These are phyloP conservation scores for Plasmodium relictum DNA, from an alignment of 169 alveolate species.

Conservation along the genomic window DNA sequence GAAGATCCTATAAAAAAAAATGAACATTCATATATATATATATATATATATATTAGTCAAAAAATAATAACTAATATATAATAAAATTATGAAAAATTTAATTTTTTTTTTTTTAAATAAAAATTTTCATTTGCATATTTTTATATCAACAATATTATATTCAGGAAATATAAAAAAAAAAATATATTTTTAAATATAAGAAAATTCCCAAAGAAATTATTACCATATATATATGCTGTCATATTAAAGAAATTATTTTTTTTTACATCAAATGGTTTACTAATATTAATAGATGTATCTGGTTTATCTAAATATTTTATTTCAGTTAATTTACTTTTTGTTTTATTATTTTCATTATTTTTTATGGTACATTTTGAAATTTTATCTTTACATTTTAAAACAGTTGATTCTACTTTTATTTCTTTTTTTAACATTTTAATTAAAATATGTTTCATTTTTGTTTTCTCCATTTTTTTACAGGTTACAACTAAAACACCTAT, in stretches of 20 bases:
- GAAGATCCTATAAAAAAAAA: slow-evolving; percentile 44
- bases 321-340: slow-evolving; percentile 12
- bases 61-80: neutral
- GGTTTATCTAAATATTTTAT: slow-evolving; percentile 16
- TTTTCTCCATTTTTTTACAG: slow-evolving; percentile 53
- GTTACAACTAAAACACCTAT: slow-evolving; percentile 66
- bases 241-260: slow-evolving; percentile 54
- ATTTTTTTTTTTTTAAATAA: neutral
- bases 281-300: neutral
- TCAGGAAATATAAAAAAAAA: too few species aligned
- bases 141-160: too few species aligned
- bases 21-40: neutral
- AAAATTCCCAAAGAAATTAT: neutral
- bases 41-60: neutral
- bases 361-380: neutral
- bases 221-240: slow-evolving; percentile 75
- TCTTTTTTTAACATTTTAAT: slow-evolving; percentile 58
- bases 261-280: slow-evolving; percentile 14
- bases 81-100: neutral
- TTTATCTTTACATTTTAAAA: slow-evolving; percentile 26
- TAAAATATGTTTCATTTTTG: slow-evolving; percentile 50
- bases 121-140: neutral
- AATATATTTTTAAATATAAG: neutral
- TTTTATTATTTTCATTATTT: neutral
- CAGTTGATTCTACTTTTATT: slow-evolving; percentile 46